These are phyloP conservation scores for Xylaria flabelliformis DNA, from an alignment of 495 filamentous ascomycete species.

Conservation along the genomic window DNA sequence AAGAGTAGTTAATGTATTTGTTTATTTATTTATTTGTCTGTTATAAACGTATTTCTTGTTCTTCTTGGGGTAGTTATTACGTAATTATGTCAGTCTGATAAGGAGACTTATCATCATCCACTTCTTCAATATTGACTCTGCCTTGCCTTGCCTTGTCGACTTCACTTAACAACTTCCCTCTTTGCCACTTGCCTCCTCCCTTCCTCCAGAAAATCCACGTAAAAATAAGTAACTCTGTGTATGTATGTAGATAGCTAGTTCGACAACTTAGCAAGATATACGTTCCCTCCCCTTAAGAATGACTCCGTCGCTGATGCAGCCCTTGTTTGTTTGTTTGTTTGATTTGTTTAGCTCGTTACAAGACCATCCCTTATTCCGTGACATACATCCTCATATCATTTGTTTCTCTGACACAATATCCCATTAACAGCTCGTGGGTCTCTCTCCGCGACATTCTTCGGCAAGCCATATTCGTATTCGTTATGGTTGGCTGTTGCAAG, in stretches of 20 bases:
- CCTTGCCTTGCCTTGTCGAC: background rate
- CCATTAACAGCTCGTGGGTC: background rate
- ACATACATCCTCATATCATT: background rate
- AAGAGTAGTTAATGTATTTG: background rate
- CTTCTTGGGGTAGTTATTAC: background rate
- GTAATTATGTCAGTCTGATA: background rate
- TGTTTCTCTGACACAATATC: background rate
- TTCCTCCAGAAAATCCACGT: background rate
- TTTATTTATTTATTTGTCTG: background rate
- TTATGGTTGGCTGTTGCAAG: conserved; percentile 35
- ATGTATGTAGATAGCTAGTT: background rate
- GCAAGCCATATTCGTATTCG: background rate
- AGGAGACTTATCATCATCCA: background rate
- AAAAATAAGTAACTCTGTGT: background rate
- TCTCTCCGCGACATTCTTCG: background rate
- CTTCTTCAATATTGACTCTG: conserved; percentile 3
- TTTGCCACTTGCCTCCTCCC: background rate
- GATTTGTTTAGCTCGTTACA: background rate
- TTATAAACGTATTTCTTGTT: background rate
- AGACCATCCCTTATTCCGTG: background rate
- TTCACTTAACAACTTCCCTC: background rate
- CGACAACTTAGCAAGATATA: background rate
- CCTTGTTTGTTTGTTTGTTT: background rate
- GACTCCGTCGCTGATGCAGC: conserved; percentile 22
- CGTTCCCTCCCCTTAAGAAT: conserved; percentile 4